Evolutionary conservation across 768 basidiomycete genomes (phyloP), one percentile per base, ranked within the genome.

Genomic region (Agrocybe praecox): DNA sequence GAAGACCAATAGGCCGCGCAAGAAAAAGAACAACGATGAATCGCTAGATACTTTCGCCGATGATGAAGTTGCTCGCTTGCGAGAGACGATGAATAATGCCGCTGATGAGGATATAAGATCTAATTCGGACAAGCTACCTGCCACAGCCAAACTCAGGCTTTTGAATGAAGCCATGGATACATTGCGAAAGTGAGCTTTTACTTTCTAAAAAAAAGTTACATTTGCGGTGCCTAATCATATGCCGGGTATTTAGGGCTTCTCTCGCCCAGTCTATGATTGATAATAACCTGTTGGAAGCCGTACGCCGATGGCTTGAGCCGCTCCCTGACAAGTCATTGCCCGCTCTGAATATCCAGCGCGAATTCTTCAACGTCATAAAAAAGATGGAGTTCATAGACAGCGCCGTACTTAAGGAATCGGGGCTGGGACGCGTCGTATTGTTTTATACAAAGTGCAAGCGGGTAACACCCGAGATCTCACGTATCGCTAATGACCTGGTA

Each of bases 391-490:
- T 90, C 65, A 95, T 98, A 67, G 96, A 98, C 73, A 87, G 87
- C 29, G 73, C 86, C 18, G 92, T 92, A 6, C 87, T 99, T 64
- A 96, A 96, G 69, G 93, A 96, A 69, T 92, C 92, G 1, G 86
- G 88, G 0, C 80, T 99, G 4, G 97, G 97, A 15, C 88, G 89
- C 56, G 82, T 98, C 63, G 79, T 98, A 36, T 76, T 96, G 24
- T 98, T 98, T 75, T 99, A 99, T 79, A 96, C 95, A 21, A 95
- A 95, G 68, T 92, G 90, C 80, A 93, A 90, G 70, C 89, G 94
- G 45, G 94, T 94, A 46, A 88, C 89, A 4, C 81, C 90, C 0
- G 86, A 89, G 51, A 88, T 99, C 53, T 73, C 78, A n/a, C 87
- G 92, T 52, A 84, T 85, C 43, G 96, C 96, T 10, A 83, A 88